Conservation (phyloP, 768 basidiomycete species). For the Amanita polypyramis region DNA sequence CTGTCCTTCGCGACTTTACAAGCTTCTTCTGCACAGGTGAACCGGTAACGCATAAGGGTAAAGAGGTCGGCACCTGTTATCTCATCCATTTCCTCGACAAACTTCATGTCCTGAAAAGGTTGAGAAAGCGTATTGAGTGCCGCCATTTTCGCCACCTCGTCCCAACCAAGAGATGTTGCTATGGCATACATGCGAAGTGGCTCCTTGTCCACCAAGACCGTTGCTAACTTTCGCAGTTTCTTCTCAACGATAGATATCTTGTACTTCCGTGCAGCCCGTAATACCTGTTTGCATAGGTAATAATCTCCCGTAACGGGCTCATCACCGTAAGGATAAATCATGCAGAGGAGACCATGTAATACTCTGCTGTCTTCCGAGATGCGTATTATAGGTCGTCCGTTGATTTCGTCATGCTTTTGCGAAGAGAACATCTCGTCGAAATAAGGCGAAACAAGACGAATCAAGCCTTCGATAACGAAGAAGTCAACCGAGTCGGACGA, state of each 20-base stretch:
- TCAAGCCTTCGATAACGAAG: constrained; percentile 16
- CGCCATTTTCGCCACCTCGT: background rate
- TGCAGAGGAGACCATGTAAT: background rate
- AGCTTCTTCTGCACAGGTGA: constrained; percentile 2
- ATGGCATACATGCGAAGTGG: background rate
- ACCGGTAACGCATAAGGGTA: background rate
- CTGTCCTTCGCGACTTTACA: background rate
- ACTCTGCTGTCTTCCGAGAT: background rate
- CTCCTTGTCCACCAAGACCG: background rate
- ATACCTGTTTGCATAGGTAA: background rate
- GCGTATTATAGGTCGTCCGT: background rate
- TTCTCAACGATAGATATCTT: background rate
- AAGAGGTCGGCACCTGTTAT: constrained; percentile 3
- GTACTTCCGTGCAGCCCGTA: background rate
- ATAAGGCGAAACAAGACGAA: constrained; percentile 20
- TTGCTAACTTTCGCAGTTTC: background rate
- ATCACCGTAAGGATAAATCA: background rate
- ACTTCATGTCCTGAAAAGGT: background rate
- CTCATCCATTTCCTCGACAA: background rate
- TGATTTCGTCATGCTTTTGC: background rate
- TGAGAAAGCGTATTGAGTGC: constrained; percentile 1
- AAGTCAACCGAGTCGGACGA: constrained; percentile 22
- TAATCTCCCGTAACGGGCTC: background rate
- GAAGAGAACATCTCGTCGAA: constrained; percentile 18
- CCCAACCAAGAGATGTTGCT: background rate